Evolutionary conservation across 352 stramenopile genomes (phyloP).

Genomic region (Phytopythium ostracodes): DNA sequence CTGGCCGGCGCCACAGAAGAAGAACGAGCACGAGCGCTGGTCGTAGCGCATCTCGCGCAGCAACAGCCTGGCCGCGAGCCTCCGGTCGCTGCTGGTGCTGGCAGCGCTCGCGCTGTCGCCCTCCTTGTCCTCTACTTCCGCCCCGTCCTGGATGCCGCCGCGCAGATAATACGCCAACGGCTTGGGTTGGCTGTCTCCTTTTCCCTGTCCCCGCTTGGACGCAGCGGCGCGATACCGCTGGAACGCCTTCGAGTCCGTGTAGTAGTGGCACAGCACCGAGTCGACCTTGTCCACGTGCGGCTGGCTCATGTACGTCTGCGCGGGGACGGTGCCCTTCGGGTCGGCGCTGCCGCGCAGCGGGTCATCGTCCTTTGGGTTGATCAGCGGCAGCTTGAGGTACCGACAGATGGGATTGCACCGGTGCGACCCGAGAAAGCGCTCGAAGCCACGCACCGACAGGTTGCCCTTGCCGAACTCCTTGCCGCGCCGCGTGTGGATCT

Average conservation of each 20-base stretch:
- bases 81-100: background rate
- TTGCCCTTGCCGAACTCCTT: conserved; percentile 87
- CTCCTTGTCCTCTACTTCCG: conserved; percentile 9
- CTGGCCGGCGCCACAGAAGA: conserved; percentile 23
- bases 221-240: conserved; percentile 57
- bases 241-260: conserved; percentile 64
- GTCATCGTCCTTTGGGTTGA: conserved; percentile 55
- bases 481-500: conserved; percentile 85
- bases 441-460: conserved; percentile 58
- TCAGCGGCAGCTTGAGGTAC: conserved; percentile 69
- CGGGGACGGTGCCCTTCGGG: conserved; percentile 57
- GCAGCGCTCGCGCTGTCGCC: conserved; percentile 14
- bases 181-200: background rate
- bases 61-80: background rate
- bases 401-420: conserved; percentile 81
- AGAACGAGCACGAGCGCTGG: conserved; percentile 26
- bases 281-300: conserved; percentile 55
- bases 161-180: conserved; percentile 13
- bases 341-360: conserved; percentile 13
- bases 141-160: background rate
- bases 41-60: conserved; percentile 11
- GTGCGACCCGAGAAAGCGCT: conserved; percentile 70
- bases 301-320: conserved; percentile 69
- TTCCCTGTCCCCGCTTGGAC: conserved; percentile 20
- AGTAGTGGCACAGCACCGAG: conserved; percentile 70